A percentile compares a stretch with the other conserved stretches of the same genome.
These are phyloP conservation scores for Echeveria elegans DNA, from an alignment of 164 flowering plant genomes.

Conservation along the genomic window DNA sequence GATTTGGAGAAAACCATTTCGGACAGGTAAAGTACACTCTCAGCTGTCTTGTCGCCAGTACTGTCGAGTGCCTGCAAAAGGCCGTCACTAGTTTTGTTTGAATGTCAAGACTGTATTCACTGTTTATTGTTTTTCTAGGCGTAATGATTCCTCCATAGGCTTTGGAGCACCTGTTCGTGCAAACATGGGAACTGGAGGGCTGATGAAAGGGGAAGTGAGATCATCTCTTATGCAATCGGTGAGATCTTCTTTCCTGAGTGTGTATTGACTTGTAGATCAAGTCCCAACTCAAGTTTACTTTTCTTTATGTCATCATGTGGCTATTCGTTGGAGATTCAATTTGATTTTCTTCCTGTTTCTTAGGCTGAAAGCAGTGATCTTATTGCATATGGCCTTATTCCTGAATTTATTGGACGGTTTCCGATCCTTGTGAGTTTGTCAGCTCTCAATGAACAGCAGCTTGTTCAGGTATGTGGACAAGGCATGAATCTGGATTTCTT, in stretches of 20 bases:
- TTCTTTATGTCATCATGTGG: not conserved
- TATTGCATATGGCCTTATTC: slow-evolving; percentile 89
- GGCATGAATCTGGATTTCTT: not conserved
- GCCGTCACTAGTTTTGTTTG: not conserved
- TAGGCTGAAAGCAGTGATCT: slow-evolving; percentile 98
- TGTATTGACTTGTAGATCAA: not conserved
- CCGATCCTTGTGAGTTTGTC: slow-evolving; percentile 84
- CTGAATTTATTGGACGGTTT: slow-evolving; percentile 96
- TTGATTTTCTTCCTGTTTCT: not conserved
- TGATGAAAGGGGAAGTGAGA: slow-evolving; percentile 54
- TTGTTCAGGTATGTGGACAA: slow-evolving; percentile 62
- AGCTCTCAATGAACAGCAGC: slow-evolving; percentile 91
- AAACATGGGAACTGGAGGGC: slow-evolving; percentile 75
- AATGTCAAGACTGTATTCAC: not conserved
- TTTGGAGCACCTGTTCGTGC: slow-evolving; percentile 99
- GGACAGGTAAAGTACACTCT: slow-evolving; percentile 52
- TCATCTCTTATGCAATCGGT: slow-evolving; percentile 84
- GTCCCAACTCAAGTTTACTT: not conserved
- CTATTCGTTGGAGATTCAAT: not conserved
- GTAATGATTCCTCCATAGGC: slow-evolving; percentile 97
- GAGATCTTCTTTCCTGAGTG: slow-evolving; percentile 18
- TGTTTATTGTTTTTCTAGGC: slow-evolving; percentile 31
- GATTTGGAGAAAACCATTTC: no score
- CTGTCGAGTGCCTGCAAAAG: not conserved
- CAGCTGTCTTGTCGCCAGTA: not conserved